Base-by-base conservation (phyloP, 2,329 filamentous ascomycete genomes). In the Pestalotiopsis sp. region DNA sequence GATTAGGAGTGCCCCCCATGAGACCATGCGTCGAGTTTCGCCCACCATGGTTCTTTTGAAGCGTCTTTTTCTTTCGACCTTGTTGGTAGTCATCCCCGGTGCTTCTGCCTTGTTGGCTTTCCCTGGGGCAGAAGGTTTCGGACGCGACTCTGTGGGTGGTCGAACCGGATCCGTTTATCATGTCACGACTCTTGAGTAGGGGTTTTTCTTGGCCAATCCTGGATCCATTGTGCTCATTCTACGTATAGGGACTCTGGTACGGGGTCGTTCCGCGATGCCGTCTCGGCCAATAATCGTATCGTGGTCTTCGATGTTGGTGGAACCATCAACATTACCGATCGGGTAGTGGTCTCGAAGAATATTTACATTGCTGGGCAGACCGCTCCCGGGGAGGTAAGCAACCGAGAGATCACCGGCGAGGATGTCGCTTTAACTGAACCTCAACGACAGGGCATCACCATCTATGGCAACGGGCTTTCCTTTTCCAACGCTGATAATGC, bases 401-500 rank as follows among this genome's bases (percentile, higher is more conserved):
- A 52, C 17, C 31, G 36, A 27, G 70, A 69, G 36, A 70, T 25
- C 4, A 3, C 1, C 11, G 57, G 20, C 20, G n/a, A 23, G n/a
- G 12, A 38, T 31, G 27, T 41, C n/a, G 9, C 14, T 41, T 1
- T 64, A 45, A 52, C 25, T n/a, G 25, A 25, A 13, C 4, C 11
- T 5, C 3, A 9, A 36, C 11, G 60, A 4, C 23, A 78, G 75
- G 80, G 81, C 4, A 82, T 87, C 57, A 86, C 85, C 1, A 80
- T 86, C 0, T 87, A 87, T 68, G 86, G 86, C n/a, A 86, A 87
- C 70, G 84, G 85, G 1, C 81, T 82, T 79, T 85, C 83, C 2
- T 86, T 84, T 71, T 85, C 83, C 3, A 85, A 86, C 59, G 83
- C 85, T 7, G 78, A 87, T 72, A 82, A 87, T 57, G 79, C 83